These are phyloP conservation scores for Mycena vitilis DNA, from an alignment of 768 basidiomycete genomes.

Conservation along the genomic window DNA sequence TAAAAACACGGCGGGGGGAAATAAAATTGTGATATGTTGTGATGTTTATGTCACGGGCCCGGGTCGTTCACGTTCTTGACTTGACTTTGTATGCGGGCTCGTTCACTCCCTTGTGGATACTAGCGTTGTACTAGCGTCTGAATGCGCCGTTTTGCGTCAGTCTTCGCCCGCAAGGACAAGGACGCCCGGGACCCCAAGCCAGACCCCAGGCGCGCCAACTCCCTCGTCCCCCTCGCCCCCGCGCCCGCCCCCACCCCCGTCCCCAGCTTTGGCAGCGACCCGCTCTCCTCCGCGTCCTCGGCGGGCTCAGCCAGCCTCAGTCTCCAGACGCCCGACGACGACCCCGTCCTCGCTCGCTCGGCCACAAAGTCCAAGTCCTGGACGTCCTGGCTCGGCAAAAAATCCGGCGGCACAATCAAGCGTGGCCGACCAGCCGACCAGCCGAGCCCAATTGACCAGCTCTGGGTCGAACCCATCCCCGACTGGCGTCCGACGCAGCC, in stretches of 20 bases:
- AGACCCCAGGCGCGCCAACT: slow-evolving; percentile 38
- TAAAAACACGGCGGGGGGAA: slow-evolving; percentile 5
- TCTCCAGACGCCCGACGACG: slow-evolving; percentile 71
- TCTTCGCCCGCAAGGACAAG: slow-evolving; percentile 58
- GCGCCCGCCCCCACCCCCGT: slow-evolving; percentile 38
- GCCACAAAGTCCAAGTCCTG: slow-evolving; percentile 59
- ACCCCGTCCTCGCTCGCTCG: slow-evolving; percentile 43
- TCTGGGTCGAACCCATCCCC: slow-evolving; percentile 58
- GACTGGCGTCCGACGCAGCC: slow-evolving; percentile 48
- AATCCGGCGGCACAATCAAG: slow-evolving; percentile 44
- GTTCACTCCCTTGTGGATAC: not conserved
- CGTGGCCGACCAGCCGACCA: slow-evolving; percentile 33
- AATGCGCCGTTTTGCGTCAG: slow-evolving; percentile 76
- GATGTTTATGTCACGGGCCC: no score
- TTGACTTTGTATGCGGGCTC: not conserved
- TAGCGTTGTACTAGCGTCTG: slow-evolving; percentile 6
- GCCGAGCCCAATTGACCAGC: slow-evolving; percentile 41
- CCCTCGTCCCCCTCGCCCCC: slow-evolving; percentile 39
- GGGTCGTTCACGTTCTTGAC: no score
- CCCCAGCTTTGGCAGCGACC: slow-evolving; percentile 51
- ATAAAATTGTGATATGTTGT: not conserved
- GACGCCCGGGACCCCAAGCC: slow-evolving; percentile 49
- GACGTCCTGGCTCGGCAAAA: slow-evolving; percentile 66
- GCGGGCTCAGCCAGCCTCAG: slow-evolving; percentile 66
- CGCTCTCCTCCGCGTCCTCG: slow-evolving; percentile 70